Evolutionary conservation across 176 grass and related monocot genomes (phyloP).

Genomic region (Pontederia crassipes): DNA sequence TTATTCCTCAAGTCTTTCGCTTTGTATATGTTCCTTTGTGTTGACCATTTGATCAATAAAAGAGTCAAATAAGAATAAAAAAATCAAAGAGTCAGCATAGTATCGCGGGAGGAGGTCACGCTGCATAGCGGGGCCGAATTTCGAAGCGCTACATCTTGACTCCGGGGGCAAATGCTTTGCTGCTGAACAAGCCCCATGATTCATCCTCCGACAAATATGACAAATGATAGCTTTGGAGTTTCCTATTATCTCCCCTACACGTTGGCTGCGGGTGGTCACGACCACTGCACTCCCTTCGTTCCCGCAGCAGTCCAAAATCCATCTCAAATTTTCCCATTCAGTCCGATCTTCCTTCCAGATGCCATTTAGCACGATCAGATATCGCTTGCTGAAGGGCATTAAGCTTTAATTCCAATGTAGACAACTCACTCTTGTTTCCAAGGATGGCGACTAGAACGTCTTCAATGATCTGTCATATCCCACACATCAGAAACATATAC

Average conservation of each 20-base stretch:
- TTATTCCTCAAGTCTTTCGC: too few relatives aligned
- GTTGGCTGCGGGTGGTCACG: constrained; percentile 15
- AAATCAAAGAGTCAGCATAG: too few relatives aligned
- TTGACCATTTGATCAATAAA: too few relatives aligned
- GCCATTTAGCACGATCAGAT: constrained; percentile 22
- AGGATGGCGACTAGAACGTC: constrained; percentile 13
- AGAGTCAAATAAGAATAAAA: too few relatives aligned
- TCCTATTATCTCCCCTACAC: constrained; percentile 13
- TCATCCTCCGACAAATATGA: not conserved
- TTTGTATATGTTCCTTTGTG: too few relatives aligned
- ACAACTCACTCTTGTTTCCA: too few relatives aligned
- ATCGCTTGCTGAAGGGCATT: not conserved
- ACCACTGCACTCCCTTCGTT: constrained; percentile 8
- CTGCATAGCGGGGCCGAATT: too few relatives aligned
- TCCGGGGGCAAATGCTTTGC: not conserved
- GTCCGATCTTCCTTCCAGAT: constrained; percentile 20
- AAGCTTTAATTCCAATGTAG: not conserved
- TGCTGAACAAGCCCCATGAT: constrained; percentile 13
- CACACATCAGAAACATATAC: constrained; percentile 29
- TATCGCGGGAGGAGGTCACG: too few relatives aligned
- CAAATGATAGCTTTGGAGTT: not conserved
- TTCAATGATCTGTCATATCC: constrained; percentile 3
- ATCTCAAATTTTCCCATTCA: constrained; percentile 15
- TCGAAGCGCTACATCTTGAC: not conserved
- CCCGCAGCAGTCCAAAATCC: not conserved